A percentile compares a stretch with the other conserved stretches of the same genome.
These are phyloP conservation scores for Fusarium nygamai DNA, from an alignment of 2,329 filamentous ascomycete genomes.

Conservation along the genomic window DNA sequence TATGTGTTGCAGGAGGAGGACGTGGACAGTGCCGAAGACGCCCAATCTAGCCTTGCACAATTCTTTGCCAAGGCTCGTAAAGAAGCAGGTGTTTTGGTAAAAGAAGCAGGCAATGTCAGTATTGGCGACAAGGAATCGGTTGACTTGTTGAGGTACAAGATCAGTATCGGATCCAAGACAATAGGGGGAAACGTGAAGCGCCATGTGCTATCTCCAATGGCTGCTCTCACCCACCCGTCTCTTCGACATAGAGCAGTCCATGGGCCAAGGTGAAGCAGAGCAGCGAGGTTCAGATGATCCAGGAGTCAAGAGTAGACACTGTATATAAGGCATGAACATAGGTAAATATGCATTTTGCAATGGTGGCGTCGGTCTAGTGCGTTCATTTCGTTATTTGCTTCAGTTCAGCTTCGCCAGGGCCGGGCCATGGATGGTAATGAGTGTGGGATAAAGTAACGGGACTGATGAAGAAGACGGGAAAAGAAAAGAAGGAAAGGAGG, in stretches of 20 bases:
- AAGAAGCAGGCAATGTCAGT: slow-evolving; percentile 53
- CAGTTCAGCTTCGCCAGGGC: slow-evolving; percentile 12
- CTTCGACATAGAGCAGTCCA: not conserved
- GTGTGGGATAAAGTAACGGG: slow-evolving; percentile 19
- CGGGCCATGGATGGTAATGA: slow-evolving; percentile 38
- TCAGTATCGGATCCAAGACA: slow-evolving; percentile 50
- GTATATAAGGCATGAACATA: slow-evolving; percentile 40
- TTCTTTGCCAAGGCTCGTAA: slow-evolving; percentile 60
- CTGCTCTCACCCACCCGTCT: not conserved
- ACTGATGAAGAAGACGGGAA: slow-evolving; percentile 24
- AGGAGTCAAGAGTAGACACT: slow-evolving; percentile 11
- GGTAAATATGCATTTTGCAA: slow-evolving; percentile 29
- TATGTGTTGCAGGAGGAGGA: slow-evolving; percentile 68
- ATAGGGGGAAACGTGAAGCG: slow-evolving; percentile 44
- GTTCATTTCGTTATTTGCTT: slow-evolving; percentile 31
- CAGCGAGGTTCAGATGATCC: not conserved
- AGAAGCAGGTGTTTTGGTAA: slow-evolving; percentile 45
- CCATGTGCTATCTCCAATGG: not conserved
- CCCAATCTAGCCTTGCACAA: slow-evolving; percentile 63
- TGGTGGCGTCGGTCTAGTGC: slow-evolving; percentile 21
- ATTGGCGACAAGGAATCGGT: slow-evolving; percentile 58
- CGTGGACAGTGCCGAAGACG: slow-evolving; percentile 60
- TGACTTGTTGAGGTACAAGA: slow-evolving; percentile 59
- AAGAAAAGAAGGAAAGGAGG: not conserved
- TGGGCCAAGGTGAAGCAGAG: slow-evolving; percentile 17